These are phyloP conservation scores for Thraustochytrium sp. DNA, from an alignment of 352 stramenopile species.

Conservation along the genomic window DNA sequence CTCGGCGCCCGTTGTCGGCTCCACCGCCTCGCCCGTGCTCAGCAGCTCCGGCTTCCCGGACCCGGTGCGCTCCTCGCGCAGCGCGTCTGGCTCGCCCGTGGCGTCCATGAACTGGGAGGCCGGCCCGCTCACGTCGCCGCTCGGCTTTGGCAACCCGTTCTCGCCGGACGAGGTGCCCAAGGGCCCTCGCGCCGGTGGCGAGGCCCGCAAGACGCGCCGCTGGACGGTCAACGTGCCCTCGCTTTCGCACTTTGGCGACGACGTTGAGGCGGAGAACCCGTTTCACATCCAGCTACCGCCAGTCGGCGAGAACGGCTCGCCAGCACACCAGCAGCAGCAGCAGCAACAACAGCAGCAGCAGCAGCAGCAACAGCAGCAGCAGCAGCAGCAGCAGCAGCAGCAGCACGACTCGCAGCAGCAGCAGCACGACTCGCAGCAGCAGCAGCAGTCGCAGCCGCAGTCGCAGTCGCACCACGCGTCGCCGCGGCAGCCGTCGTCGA, in stretches of 20 bases:
- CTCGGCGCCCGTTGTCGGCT: background rate
- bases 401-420: background rate
- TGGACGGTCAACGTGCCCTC: constrained; percentile 39
- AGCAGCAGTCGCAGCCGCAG: no score
- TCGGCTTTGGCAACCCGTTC: constrained; percentile 18
- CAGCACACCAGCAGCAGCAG: background rate
- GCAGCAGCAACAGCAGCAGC: background rate
- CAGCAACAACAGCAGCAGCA: background rate
- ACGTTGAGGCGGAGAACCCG: background rate
- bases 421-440: background rate
- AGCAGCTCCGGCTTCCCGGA: background rate
- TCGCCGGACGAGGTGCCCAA: background rate
- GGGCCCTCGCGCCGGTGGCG: background rate
- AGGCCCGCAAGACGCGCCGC: background rate
- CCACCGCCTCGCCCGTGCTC: background rate
- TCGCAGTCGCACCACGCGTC: no score
- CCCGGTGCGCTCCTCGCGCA: background rate
- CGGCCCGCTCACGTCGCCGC: background rate
- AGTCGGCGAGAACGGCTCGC: background rate
- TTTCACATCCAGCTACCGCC: background rate
- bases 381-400: background rate
- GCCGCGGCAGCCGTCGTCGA: no score
- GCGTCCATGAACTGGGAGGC: background rate
- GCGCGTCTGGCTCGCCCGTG: background rate
- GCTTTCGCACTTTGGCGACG: constrained; percentile 25